phyloP scores from a whole-genome alignment of 2,329 filamentous ascomycete genomes.

The Thelonectria discophora region DNA sequence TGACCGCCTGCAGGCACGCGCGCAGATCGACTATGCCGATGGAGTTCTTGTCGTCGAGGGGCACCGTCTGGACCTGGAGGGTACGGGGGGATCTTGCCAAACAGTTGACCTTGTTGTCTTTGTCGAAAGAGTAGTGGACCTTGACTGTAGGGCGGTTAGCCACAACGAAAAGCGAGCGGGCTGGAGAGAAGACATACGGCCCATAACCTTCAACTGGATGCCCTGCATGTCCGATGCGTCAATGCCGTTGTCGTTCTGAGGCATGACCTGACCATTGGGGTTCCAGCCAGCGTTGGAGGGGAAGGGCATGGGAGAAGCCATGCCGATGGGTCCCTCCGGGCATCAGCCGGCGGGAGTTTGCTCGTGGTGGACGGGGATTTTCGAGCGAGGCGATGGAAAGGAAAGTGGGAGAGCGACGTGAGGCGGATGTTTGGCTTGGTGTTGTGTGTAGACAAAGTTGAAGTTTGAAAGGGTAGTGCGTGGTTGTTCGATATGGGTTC shows the following conservation, averaged over 20 bases:
- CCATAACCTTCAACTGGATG: conserved; percentile 70
- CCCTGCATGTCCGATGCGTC: conserved; percentile 64
- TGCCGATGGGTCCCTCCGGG: conserved; percentile 42
- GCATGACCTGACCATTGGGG: conserved; percentile 43
- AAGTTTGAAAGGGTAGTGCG: conserved; percentile 28
- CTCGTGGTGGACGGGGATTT: conserved; percentile 7
- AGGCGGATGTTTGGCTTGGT: conserved; percentile 1
- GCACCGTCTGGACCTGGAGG: conserved; percentile 80
- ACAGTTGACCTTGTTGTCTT: conserved; percentile 86
- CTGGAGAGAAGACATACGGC: conserved; percentile 60
- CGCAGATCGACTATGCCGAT: conserved; percentile 91
- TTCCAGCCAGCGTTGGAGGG: conserved; percentile 46
- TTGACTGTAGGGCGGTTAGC: conserved; percentile 71
- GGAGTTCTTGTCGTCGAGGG: conserved; percentile 79
- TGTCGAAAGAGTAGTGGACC: conserved; percentile 95
- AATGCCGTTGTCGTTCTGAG: conserved; percentile 40
- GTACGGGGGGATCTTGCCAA: conserved; percentile 85
- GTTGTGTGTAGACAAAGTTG: conserved; percentile 14
- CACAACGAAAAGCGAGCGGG: conserved; percentile 15
- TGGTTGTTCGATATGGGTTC: conserved; percentile 38
- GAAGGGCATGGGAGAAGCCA: conserved; percentile 52
- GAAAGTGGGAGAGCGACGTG: background rate
- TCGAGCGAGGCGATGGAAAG: conserved; percentile 2
- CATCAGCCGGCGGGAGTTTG: conserved; percentile 31
- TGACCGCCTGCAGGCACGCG: conserved; percentile 85